phyloP scores from a whole-genome alignment of 495 filamentous ascomycete genomes.

The Neurospora discreta region DNA sequence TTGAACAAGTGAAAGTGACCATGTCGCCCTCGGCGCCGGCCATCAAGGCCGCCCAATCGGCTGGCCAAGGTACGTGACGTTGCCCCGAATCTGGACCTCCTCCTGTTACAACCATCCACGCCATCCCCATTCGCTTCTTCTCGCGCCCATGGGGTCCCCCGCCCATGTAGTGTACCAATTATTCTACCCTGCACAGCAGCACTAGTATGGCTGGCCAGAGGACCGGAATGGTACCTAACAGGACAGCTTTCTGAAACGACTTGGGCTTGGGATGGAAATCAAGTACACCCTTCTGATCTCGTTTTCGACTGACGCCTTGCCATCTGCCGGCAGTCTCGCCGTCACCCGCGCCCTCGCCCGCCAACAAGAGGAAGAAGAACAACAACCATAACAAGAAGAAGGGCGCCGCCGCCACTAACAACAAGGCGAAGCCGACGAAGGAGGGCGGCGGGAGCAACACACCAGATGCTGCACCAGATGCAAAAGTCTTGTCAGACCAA shows the following conservation, averaged over 20 bases:
- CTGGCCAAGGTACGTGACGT: constrained; percentile 13
- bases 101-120: neutral
- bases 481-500: neutral
- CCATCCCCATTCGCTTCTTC: neutral
- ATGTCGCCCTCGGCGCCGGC: constrained; percentile 19
- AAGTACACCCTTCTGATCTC: neutral
- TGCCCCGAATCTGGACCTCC: neutral
- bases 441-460: neutral
- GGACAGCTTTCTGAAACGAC: neutral
- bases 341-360: constrained; percentile 2
- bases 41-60: constrained; percentile 14
- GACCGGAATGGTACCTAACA: neutral
- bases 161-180: neutral
- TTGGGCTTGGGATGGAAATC: neutral
- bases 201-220: neutral
- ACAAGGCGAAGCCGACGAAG: constrained; percentile 7
- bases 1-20: constrained; percentile 1
- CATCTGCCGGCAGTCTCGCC: neutral
- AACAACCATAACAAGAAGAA: constrained; percentile 53
- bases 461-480: neutral
- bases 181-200: neutral
- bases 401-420: constrained; percentile 21
- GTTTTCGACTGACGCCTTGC: neutral
- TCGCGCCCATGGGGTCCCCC: neutral
- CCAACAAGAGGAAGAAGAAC: constrained; percentile 61